Conservation (phyloP, 306 rosid species). For the Cicer cuneatum region DNA sequence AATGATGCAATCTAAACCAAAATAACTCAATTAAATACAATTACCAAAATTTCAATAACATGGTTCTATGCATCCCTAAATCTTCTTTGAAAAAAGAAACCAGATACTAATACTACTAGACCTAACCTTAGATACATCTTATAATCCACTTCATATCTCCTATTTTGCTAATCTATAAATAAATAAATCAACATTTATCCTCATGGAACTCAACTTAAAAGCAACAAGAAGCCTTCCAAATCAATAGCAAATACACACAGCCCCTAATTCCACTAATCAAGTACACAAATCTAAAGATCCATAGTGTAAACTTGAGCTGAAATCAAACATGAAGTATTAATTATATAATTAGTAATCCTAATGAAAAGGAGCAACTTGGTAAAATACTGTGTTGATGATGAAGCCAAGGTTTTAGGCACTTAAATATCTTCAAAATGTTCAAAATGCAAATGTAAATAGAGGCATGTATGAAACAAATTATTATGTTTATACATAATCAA, state of each 20-base stretch:
- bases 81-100: conserved; percentile 18
- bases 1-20: conserved; percentile 32
- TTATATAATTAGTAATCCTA: not conserved
- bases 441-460: no score
- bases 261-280: conserved; percentile 36
- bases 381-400: not conserved
- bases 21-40: conserved; percentile 4
- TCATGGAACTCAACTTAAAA: conserved; percentile 8
- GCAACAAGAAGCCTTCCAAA: conserved; percentile 23
- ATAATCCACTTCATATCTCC: not conserved
- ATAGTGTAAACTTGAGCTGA: conserved; percentile 31
- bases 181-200: not conserved
- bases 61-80: conserved; percentile 13
- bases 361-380: not conserved
- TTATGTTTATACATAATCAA: conserved; percentile 25
- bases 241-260: conserved; percentile 29
- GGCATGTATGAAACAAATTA: not conserved
- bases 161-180: no score
- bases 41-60: conserved; percentile 2
- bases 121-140: conserved; percentile 16
- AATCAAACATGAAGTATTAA: conserved; percentile 24
- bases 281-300: conserved; percentile 37
- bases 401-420: conserved; percentile 5
- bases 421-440: no score
- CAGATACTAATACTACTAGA: not conserved